Percentiles rank a stretch among this genome's conserved stretches.
phyloP scores from a whole-genome alignment of 2,329 filamentous ascomycete species.

The Talaromyces sp. region DNA sequence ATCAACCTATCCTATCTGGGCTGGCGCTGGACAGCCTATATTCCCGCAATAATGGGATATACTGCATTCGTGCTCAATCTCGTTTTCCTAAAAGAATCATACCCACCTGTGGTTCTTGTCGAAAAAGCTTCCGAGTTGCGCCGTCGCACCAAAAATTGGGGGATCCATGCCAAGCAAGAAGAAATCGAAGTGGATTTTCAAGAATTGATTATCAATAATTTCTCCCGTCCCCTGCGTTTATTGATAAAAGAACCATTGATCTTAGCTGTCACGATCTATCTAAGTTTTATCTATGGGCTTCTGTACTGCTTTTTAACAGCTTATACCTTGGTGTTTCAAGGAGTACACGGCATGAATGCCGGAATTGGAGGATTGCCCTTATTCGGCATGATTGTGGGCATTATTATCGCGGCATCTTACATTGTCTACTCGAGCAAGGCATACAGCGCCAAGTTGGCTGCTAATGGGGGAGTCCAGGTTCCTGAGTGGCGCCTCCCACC shows the following conservation, averaged over 20 bases:
- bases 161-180: conserved; percentile 54
- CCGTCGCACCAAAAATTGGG: conserved; percentile 50
- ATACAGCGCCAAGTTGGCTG: conserved; percentile 27
- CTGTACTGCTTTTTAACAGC: conserved; percentile 24
- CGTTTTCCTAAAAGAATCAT: conserved; percentile 50
- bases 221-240: conserved; percentile 39
- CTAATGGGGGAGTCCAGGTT: conserved; percentile 25
- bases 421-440: conserved; percentile 21
- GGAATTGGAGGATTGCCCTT: conserved; percentile 27
- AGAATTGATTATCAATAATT: conserved; percentile 46
- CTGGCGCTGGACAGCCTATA: conserved; percentile 56
- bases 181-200: conserved; percentile 50
- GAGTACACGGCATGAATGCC: conserved; percentile 22
- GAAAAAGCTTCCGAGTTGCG: conserved; percentile 49
- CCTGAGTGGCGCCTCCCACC: conserved; percentile 32
- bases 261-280: conserved; percentile 27
- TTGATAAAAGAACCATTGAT: conserved; percentile 40
- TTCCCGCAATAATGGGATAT: conserved; percentile 54
- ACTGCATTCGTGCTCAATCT: conserved; percentile 31
- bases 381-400: conserved; percentile 26
- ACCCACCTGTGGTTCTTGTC: conserved; percentile 49
- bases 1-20: conserved; percentile 47
- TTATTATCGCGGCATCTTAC: conserved; percentile 23
- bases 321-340: conserved; percentile 26
- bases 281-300: conserved; percentile 28